Percentiles rank a stretch among this genome's conserved stretches.
These are phyloP conservation scores for Pleurotus platypus DNA, from an alignment of 768 basidiomycete genomes.

Conservation along the genomic window DNA sequence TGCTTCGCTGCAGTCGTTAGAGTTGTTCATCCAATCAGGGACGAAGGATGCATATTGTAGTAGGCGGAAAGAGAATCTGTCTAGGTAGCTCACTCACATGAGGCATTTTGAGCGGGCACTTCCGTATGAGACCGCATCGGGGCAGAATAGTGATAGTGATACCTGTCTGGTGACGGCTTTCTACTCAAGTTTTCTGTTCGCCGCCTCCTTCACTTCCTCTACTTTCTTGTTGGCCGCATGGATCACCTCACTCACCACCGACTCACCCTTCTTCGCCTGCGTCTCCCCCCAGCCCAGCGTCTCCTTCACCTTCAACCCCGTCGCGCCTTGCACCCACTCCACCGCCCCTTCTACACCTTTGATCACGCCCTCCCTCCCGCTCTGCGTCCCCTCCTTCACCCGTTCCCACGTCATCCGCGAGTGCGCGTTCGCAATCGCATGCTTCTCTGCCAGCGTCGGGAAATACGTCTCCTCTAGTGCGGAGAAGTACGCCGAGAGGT, in stretches of 20 bases:
- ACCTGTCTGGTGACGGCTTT: too few relatives aligned
- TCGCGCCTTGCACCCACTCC: slow-evolving; percentile 58
- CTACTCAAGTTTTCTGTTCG: not conserved
- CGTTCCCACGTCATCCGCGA: slow-evolving; percentile 55
- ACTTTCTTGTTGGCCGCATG: not conserved
- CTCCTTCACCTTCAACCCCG: slow-evolving; percentile 71
- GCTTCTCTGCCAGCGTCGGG: slow-evolving; percentile 66
- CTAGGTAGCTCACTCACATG: too few relatives aligned
- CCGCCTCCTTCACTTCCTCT: not conserved
- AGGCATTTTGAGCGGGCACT: too few relatives aligned
- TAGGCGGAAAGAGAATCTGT: too few relatives aligned
- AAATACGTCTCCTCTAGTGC: slow-evolving; percentile 69
- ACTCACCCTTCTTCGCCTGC: slow-evolving; percentile 13
- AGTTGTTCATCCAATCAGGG: too few relatives aligned
- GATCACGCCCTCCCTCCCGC: slow-evolving; percentile 41
- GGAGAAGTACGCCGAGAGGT: slow-evolving; percentile 62
- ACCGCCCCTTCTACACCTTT: slow-evolving; percentile 44
- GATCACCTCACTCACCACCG: not conserved
- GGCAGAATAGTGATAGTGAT: too few relatives aligned
- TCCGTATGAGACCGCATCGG: too few relatives aligned
- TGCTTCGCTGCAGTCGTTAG: too few relatives aligned
- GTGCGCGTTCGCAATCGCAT: slow-evolving; percentile 62
- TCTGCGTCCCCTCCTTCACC: slow-evolving; percentile 46
- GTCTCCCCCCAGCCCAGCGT: slow-evolving; percentile 42
- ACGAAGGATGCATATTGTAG: too few relatives aligned